Percentiles rank a stretch among this genome's conserved stretches.
Evolutionary conservation across 352 stramenopile species (phyloP).

Genomic region (Peronospora farinosa): DNA sequence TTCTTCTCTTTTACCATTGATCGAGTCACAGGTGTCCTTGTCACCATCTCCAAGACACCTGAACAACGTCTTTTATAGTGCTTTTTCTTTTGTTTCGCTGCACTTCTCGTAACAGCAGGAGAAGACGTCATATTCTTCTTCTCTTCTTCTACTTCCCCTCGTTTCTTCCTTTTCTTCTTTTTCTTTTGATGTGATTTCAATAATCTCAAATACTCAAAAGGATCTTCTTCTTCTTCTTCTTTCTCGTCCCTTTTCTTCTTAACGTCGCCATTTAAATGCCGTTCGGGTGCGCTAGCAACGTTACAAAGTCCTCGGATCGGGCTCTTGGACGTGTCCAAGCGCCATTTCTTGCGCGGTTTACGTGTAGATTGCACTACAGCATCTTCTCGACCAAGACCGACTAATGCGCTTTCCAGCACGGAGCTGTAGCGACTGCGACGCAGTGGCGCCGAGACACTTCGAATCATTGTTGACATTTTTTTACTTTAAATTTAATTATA

Average conservation of each 20-base stretch:
- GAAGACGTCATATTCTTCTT: neutral
- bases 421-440: slow-evolving; percentile 22
- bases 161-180: slow-evolving; percentile 15
- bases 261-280: neutral
- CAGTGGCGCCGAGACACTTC: slow-evolving; percentile 17
- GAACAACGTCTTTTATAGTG: neutral
- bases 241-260: slow-evolving; percentile 14
- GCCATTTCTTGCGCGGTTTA: slow-evolving; percentile 22
- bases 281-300: slow-evolving; percentile 5
- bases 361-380: slow-evolving; percentile 25
- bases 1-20: slow-evolving; percentile 23
- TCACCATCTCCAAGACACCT: slow-evolving; percentile 20
- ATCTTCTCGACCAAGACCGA: slow-evolving; percentile 25
- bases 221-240: slow-evolving; percentile 22
- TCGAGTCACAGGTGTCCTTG: slow-evolving; percentile 17
- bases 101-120: slow-evolving; percentile 12
- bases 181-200: slow-evolving; percentile 6
- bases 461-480: slow-evolving; percentile 7
- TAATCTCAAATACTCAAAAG: slow-evolving; percentile 17
- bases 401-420: slow-evolving; percentile 30
- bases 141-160: slow-evolving; percentile 1
- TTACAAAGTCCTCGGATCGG: slow-evolving; percentile 3
- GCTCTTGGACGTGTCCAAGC: slow-evolving; percentile 4
- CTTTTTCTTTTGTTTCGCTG: slow-evolving; percentile 11
- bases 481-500: neutral